Evolutionary conservation across 805 yeast species (phyloP), one percentile per base, ranked within the genome.

Genomic region (Myxozyma sirexii): DNA sequence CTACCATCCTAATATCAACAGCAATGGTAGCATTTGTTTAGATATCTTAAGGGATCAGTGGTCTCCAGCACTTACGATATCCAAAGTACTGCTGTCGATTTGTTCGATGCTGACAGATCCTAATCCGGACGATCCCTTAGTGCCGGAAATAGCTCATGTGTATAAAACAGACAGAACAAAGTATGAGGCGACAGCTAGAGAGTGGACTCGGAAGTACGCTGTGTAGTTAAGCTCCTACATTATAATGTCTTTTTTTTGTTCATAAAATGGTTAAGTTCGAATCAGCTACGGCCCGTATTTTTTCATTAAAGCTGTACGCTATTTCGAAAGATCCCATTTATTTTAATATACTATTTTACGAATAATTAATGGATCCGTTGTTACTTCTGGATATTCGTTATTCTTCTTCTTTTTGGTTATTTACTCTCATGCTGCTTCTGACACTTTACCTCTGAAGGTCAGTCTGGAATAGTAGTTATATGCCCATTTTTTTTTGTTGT

Each of bases 161-260:
- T 96, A 92, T 80, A 92, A 92, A 80, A 90, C 91, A 68, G 97
- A 94, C 78, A 83, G 94, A 74, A 82, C 90, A 49, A 90, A 91
- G 77, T 94, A 91, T 76, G 97, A 94, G 78, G 90, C 96, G 67
- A 91, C 96, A 58, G 99, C 99, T 60, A 86, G 88, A 73, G 99
- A 94, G 79, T 94, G 98, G 98, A 94, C 99, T 35, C 88, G 93
- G 80, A 94, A 94, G 79, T 94, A 90, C 76, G 99, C 99, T 66
- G 92, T 93, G 71, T 90, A 80, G 71, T 46, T 26, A 13, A n/a
- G n/a, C 7, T 19, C 33, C 19, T 42, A 23, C n/a, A 29, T 42
- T 27, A 26, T 17, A 23, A 47, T 7, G 24, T 26, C 33, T 17
- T 45, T 42, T 39, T 53, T 19, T 33, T 41, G 19, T 29, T 35